Percentiles rank a stretch among this genome's conserved stretches.
phyloP scores from a whole-genome alignment of 2,329 filamentous ascomycete species.

The Fusarium udum region DNA sequence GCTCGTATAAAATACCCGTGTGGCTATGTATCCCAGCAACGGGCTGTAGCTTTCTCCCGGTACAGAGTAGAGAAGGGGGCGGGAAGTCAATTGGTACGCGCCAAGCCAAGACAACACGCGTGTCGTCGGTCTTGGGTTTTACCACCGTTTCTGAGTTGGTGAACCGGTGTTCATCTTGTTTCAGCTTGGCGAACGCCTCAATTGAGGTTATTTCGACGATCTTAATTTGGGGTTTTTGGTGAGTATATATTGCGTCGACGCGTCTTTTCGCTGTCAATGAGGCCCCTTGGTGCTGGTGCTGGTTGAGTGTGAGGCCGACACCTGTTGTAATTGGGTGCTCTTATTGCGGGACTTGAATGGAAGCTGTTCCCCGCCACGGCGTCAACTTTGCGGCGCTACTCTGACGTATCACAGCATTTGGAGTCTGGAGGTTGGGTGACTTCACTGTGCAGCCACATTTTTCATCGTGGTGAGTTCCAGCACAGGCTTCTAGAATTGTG shows the following conservation, averaged over 20 bases:
- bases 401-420: not conserved
- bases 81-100: conserved; percentile 2
- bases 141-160: not conserved
- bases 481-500: not conserved
- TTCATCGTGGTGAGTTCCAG: not conserved
- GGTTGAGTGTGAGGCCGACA: no score
- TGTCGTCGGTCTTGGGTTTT: conserved; percentile 13
- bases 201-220: not conserved
- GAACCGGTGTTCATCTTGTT: conserved; percentile 5
- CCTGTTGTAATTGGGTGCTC: not conserved
- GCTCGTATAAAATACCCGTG: not conserved
- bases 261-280: not conserved
- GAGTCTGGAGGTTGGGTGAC: not conserved
- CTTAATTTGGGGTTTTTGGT: not conserved
- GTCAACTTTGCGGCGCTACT: not conserved
- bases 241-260: not conserved
- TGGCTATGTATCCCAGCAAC: conserved; percentile 3
- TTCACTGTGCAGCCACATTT: not conserved
- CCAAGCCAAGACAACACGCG: conserved; percentile 15
- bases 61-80: not conserved
- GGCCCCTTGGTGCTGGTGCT: not conserved
- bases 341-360: not conserved
- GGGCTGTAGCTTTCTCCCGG: not conserved
- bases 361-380: not conserved
- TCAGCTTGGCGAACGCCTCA: conserved; percentile 4